Conservation (phyloP, 2,329 filamentous ascomycete species). For the Botryosphaeria agaves region DNA sequence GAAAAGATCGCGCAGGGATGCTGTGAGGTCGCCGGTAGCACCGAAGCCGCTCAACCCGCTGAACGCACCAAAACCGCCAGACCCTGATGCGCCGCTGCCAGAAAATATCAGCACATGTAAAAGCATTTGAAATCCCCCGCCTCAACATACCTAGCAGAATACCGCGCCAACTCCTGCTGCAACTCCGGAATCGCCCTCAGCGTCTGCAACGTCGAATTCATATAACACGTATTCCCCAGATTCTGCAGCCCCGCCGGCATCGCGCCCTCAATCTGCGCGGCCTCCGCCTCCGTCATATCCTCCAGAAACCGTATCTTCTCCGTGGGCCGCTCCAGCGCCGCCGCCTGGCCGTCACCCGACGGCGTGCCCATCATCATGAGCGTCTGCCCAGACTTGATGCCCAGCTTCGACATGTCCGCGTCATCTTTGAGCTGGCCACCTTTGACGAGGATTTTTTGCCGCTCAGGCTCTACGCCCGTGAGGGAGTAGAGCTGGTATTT, state of each 20-base stretch:
- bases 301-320: constrained; percentile 78
- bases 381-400: constrained; percentile 67
- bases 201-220: constrained; percentile 93
- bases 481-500: constrained; percentile 92
- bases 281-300: constrained; percentile 93
- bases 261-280: constrained; percentile 65
- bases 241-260: constrained; percentile 81
- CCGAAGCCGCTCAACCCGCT: constrained; percentile 38
- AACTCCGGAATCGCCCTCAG: constrained; percentile 81
- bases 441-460: constrained; percentile 91
- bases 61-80: not conserved
- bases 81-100: not conserved
- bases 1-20: constrained; percentile 66
- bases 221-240: constrained; percentile 93
- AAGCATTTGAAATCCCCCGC: too few relatives aligned
- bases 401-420: constrained; percentile 65
- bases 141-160: constrained; percentile 29
- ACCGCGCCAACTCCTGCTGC: constrained; percentile 57
- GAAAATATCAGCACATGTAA: too few relatives aligned
- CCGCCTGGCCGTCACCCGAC: constrained; percentile 40
- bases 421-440: constrained; percentile 93
- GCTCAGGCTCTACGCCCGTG: constrained; percentile 87
- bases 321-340: constrained; percentile 51
- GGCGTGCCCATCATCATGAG: constrained; percentile 98
- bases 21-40: constrained; percentile 52